Base-by-base conservation (phyloP, 2,329 filamentous ascomycete genomes). In the Stachybotrys elegans region DNA sequence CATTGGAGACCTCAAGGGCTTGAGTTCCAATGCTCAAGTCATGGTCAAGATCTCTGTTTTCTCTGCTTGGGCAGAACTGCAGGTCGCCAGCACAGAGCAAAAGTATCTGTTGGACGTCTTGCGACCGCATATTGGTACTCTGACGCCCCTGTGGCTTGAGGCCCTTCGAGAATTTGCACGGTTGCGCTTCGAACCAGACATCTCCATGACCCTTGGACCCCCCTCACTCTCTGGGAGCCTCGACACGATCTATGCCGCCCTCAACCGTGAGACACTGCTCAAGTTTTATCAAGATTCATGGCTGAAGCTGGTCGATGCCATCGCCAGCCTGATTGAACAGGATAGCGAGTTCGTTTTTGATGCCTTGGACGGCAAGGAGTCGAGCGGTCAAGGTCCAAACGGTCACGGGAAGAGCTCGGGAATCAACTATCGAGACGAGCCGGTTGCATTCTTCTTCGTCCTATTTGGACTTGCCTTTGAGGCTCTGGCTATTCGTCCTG, bases 1-100 rank as follows among this genome's bases (percentile, higher is more conserved):
- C 19, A 97, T 98, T 59, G 93, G 93, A 14, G 94, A 98, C 53
- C 74, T 98, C 6, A 89, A 88, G 65, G 89, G 88, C 0, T 79
- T 98, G 16, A 96, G 91, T 60, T 90, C 92, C 2, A 98, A 98
- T 61, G 92, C 93, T 1, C 88, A 94, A 59, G 89, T 96, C 40
- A 98, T 98, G 93, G 89, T 98, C 44, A 95, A 95, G 65, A 93
- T 97, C 80, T 86, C 93, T 0, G 86, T 98, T 2, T 95, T 95
- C 63, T 93, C 92, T 2, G 93, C 92, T 1, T 98, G 93, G 93
- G 94, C 93, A 4, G 89, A 96, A 60, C 75, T 98, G 23, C 93
- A 98, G 66, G 91, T 98, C 49, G 90, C 93, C 21, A 97, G 92
- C 66, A 83, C 82, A 5, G 92, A 97, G 59, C 92, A 97, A 55